Evolutionary conservation across 306 rosid genomes (phyloP), one percentile per base, ranked within the genome.

Genomic region (Quercus alba): DNA sequence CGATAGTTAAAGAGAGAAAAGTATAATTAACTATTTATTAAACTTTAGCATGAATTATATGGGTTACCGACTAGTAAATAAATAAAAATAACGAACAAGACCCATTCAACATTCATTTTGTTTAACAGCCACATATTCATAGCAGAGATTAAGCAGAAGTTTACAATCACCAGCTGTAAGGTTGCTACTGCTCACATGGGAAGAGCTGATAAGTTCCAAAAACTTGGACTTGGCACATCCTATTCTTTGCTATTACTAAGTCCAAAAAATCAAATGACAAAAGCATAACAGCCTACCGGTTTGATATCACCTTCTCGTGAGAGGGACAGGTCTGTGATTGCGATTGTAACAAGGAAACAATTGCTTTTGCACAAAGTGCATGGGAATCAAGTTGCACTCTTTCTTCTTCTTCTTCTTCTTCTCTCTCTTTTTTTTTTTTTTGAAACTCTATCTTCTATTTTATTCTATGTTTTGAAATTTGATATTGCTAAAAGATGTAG

Each of bases 311-410:
- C 14, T 64, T 14, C 70, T 30, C 44, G 70, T 64, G 77, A 78
- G 77, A 78, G 69, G 61, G 49, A 41, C 70, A 70, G 21, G 51
- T 49, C 20, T 28, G 26, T 8, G 79, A 76, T 71, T 70, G 76
- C 25, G 74, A 81, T 51, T n/a, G 67, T 55, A 61, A 52, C 19
- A 62, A 49, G 25, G 17, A 12, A 49, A 49, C 54, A 3, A 21
- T 21, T 20, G 66, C 58, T 35, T 78, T 55, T 21, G 6, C 31
- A 77, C 57, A 70, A 57, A 57, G 59, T 59, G 75, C 12, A 55
- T 35, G 21, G 30, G 66, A 66, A 64, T 72, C 71, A 63, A 14
- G 44, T 9, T 8, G 64, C 64, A 49, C 54, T 2, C 17, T 11
- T 49, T 49, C 64, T 10, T 41, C 46, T 8, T 41, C 12, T 8